phyloP scores from a whole-genome alignment of 2,329 filamentous ascomycete species.

The Xylaria sp. region DNA sequence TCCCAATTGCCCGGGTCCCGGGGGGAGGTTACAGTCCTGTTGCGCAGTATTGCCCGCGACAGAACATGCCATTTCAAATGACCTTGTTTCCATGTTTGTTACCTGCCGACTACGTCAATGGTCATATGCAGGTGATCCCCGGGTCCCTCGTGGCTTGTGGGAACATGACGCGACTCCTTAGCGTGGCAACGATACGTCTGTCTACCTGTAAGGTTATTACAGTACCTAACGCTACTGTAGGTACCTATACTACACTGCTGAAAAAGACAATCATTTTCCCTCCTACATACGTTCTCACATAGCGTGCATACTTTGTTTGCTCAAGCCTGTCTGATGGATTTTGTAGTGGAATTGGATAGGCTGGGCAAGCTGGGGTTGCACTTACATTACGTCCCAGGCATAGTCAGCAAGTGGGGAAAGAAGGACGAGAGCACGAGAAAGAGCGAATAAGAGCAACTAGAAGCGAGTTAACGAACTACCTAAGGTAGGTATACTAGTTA shows the following conservation, averaged over 20 bases:
- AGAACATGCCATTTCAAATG: slow-evolving; percentile 9
- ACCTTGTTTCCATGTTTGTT: slow-evolving; percentile 13
- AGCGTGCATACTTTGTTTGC: background rate
- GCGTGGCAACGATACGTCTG: background rate
- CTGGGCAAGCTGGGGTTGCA: background rate
- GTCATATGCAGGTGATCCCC: slow-evolving; percentile 28
- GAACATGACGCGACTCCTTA: slow-evolving; percentile 17
- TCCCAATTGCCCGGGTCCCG: slow-evolving; percentile 10
- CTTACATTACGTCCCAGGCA: background rate
- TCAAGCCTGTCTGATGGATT: background rate
- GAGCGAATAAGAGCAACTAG: background rate
- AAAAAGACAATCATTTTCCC: background rate
- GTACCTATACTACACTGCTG: background rate
- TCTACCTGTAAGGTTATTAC: background rate
- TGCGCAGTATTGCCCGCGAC: background rate
- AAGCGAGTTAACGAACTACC: background rate
- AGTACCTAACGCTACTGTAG: too few relatives aligned
- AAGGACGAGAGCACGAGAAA: too few relatives aligned
- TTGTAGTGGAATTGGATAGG: background rate
- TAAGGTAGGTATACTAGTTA: too few relatives aligned
- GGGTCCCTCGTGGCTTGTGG: slow-evolving; percentile 32
- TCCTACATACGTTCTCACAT: too few relatives aligned
- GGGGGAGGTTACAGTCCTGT: background rate
- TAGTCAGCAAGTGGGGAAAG: slow-evolving; percentile 23
- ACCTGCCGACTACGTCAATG: slow-evolving; percentile 32